Evolutionary conservation across 2,329 filamentous ascomycete genomes (phyloP).

Genomic region (Trichoderma sp.): DNA sequence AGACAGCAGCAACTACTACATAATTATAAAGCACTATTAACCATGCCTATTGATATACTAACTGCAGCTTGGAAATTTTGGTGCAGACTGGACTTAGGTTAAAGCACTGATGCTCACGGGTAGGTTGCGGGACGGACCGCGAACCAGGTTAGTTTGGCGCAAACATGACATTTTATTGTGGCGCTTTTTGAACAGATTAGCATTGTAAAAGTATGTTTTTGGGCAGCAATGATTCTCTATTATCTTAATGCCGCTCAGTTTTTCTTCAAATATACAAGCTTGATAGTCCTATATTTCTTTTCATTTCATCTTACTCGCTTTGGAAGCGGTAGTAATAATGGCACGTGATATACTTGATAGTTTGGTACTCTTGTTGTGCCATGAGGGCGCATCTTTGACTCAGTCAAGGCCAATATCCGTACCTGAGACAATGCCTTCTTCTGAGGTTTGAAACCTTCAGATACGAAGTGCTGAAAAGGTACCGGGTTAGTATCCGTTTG

Average conservation of each 20-base stretch:
- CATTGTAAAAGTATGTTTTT: too few relatives aligned
- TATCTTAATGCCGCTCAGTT: background rate
- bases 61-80: background rate
- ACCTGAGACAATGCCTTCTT: background rate
- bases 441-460: background rate
- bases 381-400: background rate
- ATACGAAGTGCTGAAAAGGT: too few relatives aligned
- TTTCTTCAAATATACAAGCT: background rate
- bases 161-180: background rate
- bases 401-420: background rate
- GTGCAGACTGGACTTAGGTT: background rate
- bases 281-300: background rate
- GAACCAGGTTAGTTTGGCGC: background rate
- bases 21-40: too few relatives aligned
- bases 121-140: background rate
- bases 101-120: background rate
- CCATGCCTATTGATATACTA: too few relatives aligned
- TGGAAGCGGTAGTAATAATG: background rate
- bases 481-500: background rate
- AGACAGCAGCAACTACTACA: too few relatives aligned
- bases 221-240: background rate
- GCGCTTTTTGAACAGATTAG: too few relatives aligned
- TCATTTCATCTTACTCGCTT: background rate
- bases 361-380: too few relatives aligned
- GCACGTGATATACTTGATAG: background rate